Base-by-base conservation (phyloP, 805 yeast species). In the Priceomyces castillae region DNA sequence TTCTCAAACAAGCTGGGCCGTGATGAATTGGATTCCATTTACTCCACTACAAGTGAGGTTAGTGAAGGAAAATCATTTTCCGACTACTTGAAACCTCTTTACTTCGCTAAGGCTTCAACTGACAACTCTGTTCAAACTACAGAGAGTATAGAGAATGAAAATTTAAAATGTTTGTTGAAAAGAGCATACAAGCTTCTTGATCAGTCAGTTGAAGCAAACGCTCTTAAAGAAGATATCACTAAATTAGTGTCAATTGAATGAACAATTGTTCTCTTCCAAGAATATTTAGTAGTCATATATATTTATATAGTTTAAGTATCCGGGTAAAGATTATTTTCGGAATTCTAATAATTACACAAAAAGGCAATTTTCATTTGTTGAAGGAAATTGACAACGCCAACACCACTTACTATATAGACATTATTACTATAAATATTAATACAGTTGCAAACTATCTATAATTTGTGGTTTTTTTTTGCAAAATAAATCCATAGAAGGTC, bases 11-110 rank as follows among this genome's bases (percentile, higher is more conserved):
- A 41, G 25, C 40, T 38, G 10, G 43, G 46, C 15, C 30, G 37
- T 31, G 22, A 33, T 15, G 61, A 56, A 35, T 22, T 45, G 4
- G 69, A 63, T 12, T 65, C 69, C 7, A 55, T 66, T 7, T 63
- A 56, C 44, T 63, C 69, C 2, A 62, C 60, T 40, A 39, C 48
- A 18, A 55, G 50, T 31, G 54, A 50, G 23, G 17, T 49, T 9
- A 48, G 49, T 19, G 47, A 50, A 7, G 25, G 43, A 15, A 50
- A 49, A 22, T 43, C 53, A 20, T 49, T 56, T 30, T 36, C 53
- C 11, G 61, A 56, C 30, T 54, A 52, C 41, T 52, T 58, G 47
- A 58, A 54, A 44, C 48, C 53, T 19, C 61, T 61, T 7, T 47
- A 18, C 31, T 20, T 35, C 12, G 28, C 36, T 5, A 39, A 23